These are phyloP conservation scores for Mayamaea pseudoterrestris DNA, from an alignment of 108 stramenopile genomes.

Conservation along the genomic window DNA sequence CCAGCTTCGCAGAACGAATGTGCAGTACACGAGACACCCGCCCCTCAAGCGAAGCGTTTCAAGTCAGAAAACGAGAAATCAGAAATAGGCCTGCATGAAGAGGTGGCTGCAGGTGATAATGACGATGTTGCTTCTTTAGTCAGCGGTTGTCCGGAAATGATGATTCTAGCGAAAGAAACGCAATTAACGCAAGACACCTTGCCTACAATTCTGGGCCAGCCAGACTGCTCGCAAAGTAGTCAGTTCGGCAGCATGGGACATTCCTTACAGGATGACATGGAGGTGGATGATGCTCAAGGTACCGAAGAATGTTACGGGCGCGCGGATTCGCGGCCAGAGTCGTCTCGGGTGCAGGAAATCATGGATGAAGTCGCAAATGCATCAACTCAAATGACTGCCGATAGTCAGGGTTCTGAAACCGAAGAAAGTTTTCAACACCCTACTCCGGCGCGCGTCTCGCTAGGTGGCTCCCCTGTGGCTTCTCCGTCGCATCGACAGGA, in stretches of 20 bases:
- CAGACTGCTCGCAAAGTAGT: conserved; percentile 1
- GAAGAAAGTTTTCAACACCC: neutral
- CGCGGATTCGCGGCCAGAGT: neutral
- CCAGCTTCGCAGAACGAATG: neutral
- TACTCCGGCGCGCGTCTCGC: neutral
- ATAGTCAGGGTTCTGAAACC: neutral
- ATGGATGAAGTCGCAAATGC: neutral
- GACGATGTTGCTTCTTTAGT: no score
- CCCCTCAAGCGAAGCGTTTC: neutral
- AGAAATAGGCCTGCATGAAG: neutral
- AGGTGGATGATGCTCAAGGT: neutral
- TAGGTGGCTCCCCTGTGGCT: neutral
- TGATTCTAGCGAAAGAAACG: neutral
- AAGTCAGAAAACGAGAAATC: neutral
- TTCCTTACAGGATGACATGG: neutral
- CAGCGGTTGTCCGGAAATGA: neutral
- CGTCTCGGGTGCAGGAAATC: neutral
- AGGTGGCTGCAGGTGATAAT: no score
- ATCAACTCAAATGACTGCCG: neutral
- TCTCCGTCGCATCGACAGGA: neutral
- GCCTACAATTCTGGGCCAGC: conserved; percentile 1
- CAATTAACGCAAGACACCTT: no score
- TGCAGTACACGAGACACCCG: neutral
- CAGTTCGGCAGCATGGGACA: neutral
- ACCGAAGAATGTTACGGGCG: neutral